Evolutionary conservation across 2,329 filamentous ascomycete genomes (phyloP), one percentile per base, ranked within the genome.

Genomic region (Calonectria montana): DNA sequence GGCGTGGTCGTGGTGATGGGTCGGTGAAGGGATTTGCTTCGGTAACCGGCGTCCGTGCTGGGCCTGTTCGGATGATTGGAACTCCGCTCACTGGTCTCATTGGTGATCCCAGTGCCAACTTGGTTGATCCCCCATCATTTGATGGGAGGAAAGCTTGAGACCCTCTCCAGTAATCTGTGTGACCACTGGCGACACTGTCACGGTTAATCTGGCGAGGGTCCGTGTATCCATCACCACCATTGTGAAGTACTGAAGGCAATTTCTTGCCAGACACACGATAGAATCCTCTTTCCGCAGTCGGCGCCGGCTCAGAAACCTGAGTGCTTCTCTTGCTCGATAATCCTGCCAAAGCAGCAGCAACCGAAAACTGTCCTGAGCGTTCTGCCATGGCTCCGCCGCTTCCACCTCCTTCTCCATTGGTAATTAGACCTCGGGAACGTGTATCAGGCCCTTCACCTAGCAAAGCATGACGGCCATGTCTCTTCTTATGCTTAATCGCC

Each of bases 221-320:
- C 23, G 87, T 86, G 81, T 91, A 93, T 1, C 91, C 91, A 78
- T 93, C 91, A 7, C 91, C 91, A 16, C 91, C 91, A 57, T 85
- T 86, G 70, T 90, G 86, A 43, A 93, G 82, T 12, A 93, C 91
- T 2, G 91, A 91, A 4, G 90, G 89, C 69, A 93, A 80, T 77
- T 93, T 93, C 77, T 88, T 88, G 72, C 91, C 91, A 7, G 91
- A 91, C 2, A 93, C 88, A 35, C 91, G 89, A 73, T 92, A 89
- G 80, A 93, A 93, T 0, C 91, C 89, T 72, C 86, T 84, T 78
- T 93, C 90, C 31, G 84, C 86, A 27, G 80, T 81, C 41, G 84
- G 84, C 48, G 80, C 80, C 18, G 78, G 79, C 61, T 74, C 74
- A 63, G 81, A 73, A 62, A 73, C 73, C 35, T 68, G 72, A 25